Percentiles rank a stretch among this genome's conserved stretches.
phyloP scores from a whole-genome alignment of 345 rosid species.

The Melastoma malabathricum region DNA sequence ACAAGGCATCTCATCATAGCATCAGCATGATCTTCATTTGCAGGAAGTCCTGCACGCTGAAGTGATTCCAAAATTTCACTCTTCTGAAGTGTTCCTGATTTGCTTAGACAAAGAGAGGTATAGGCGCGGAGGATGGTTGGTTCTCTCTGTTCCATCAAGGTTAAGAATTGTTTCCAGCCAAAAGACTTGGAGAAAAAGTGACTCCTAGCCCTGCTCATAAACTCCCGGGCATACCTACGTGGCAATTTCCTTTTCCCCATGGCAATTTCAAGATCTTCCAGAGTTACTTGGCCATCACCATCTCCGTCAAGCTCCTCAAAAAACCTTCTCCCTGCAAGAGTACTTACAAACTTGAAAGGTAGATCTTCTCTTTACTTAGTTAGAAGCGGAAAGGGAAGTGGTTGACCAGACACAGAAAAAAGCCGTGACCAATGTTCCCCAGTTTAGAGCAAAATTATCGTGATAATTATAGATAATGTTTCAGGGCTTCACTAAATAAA shows the following conservation, averaged over 20 bases:
- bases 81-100: slow-evolving; percentile 92
- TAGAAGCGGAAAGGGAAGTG: background rate
- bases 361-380: background rate
- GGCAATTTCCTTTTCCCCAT: slow-evolving; percentile 89
- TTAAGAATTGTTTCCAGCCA: slow-evolving; percentile 93
- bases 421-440: background rate
- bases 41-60: slow-evolving; percentile 84
- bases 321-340: slow-evolving; percentile 71
- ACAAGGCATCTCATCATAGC: slow-evolving; percentile 95
- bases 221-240: slow-evolving; percentile 68
- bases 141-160: slow-evolving; percentile 97
- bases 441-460: background rate
- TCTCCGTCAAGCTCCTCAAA: slow-evolving; percentile 97
- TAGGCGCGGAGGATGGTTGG: slow-evolving; percentile 96
- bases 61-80: slow-evolving; percentile 91
- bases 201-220: slow-evolving; percentile 72
- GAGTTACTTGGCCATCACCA: slow-evolving; percentile 85
- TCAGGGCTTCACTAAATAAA: background rate
- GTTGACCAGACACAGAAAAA: no score
- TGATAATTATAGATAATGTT: background rate
- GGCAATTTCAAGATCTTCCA: slow-evolving; percentile 94
- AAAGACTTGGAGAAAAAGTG: slow-evolving; percentile 90
- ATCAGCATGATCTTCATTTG: slow-evolving; percentile 87
- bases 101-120: slow-evolving; percentile 82
- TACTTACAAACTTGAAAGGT: slow-evolving; percentile 3